Percentiles rank a stretch among this genome's conserved stretches.
Conservation (phyloP, 2,329 filamentous ascomycete genomes). For the Monosporascus sp. region DNA sequence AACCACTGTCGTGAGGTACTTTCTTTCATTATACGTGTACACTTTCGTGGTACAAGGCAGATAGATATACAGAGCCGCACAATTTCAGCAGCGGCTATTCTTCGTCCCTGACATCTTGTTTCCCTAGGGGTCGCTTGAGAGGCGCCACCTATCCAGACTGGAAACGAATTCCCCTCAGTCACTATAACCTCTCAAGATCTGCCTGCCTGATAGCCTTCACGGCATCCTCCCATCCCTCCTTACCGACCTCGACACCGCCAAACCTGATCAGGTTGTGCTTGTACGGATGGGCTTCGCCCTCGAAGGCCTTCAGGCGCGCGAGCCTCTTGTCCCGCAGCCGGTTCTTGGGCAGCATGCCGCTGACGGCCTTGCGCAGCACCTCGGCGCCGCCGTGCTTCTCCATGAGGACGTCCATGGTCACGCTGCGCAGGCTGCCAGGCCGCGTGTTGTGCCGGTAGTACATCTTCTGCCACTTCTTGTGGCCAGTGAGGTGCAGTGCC, state of each 20-base stretch:
- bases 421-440: slow-evolving; percentile 77
- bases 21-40: slow-evolving; percentile 17
- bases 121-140: neutral
- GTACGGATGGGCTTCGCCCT: slow-evolving; percentile 88
- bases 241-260: slow-evolving; percentile 51
- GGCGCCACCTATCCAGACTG: neutral
- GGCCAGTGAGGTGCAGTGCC: slow-evolving; percentile 80
- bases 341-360: slow-evolving; percentile 98
- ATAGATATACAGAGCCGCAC: slow-evolving; percentile 16
- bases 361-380: slow-evolving; percentile 84
- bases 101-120: neutral
- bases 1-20: slow-evolving; percentile 10
- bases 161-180: neutral
- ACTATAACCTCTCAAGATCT: slow-evolving; percentile 46
- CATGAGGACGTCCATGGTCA: slow-evolving; percentile 95
- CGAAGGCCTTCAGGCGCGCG: slow-evolving; percentile 88
- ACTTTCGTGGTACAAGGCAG: slow-evolving; percentile 18
- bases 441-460: slow-evolving; percentile 95
- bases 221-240: slow-evolving; percentile 47
- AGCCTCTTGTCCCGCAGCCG: slow-evolving; percentile 80
- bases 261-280: slow-evolving; percentile 79
- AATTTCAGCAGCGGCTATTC: neutral
- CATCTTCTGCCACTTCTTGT: slow-evolving; percentile 88
- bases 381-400: slow-evolving; percentile 90
- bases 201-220: slow-evolving; percentile 44